A percentile compares a stretch with the other conserved stretches of the same genome.
These are phyloP conservation scores for Diospyros kaki DNA, from an alignment of 148 eudicot genomes.

Conservation along the genomic window DNA sequence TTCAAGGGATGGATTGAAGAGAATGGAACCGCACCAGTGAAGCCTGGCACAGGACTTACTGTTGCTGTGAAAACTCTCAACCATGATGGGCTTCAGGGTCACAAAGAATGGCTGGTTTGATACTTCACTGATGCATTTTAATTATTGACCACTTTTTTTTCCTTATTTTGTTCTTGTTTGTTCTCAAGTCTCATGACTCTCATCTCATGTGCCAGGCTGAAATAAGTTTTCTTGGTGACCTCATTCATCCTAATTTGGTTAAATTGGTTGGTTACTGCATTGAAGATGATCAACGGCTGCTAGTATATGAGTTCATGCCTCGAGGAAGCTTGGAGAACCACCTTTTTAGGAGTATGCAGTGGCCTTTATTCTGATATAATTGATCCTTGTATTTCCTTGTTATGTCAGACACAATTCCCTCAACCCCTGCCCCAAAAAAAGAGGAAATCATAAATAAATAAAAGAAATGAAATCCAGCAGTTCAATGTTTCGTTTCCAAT, in stretches of 20 bases:
- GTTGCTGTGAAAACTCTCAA: constrained; percentile 77
- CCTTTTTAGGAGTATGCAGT: constrained; percentile 64
- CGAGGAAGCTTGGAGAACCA: constrained; percentile 88
- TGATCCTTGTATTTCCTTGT: not conserved
- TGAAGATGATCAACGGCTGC: constrained; percentile 80
- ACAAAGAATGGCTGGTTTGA: constrained; percentile 79
- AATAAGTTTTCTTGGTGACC: constrained; percentile 71
- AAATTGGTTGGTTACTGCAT: constrained; percentile 69
- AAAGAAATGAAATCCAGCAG: not conserved
- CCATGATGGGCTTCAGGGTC: constrained; percentile 87
- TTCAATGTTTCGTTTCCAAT: not conserved
- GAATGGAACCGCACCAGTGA: constrained; percentile 76
- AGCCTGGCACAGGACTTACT: constrained; percentile 76
- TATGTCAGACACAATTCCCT: not conserved
- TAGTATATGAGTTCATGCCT: constrained; percentile 76
- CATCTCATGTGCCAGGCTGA: constrained; percentile 49
- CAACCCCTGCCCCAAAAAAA: too few species aligned
- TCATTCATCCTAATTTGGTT: constrained; percentile 68
- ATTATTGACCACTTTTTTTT: not conserved
- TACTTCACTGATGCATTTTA: not conserved
- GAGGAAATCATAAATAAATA: not conserved
- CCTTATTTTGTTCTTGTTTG: not conserved
- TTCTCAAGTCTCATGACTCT: not conserved
- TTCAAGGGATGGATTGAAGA: constrained; percentile 80
- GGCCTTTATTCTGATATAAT: constrained; percentile 1